Evolutionary conservation across 257 asterid species (phyloP).

Genomic region (Solanum gracilifrons): DNA sequence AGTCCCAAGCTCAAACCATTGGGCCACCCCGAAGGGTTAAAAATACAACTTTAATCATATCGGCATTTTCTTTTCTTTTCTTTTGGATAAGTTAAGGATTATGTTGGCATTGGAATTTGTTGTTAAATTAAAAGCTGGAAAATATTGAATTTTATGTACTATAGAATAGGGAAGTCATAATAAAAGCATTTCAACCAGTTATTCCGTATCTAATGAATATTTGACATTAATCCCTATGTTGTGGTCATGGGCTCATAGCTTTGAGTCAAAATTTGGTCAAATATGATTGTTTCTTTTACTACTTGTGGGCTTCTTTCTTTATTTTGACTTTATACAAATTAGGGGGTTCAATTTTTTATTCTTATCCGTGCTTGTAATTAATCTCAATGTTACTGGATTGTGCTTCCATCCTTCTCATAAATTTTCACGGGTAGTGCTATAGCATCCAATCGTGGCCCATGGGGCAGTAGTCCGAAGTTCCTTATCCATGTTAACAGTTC

Average conservation of each 20-base stretch:
- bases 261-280: neutral
- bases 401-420: neutral
- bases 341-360: neutral
- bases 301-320: neutral
- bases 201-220: neutral
- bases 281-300: conserved; percentile 24
- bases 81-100: neutral
- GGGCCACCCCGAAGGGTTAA: too few relatives aligned
- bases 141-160: neutral
- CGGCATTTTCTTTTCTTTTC: neutral
- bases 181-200: neutral
- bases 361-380: neutral
- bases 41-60: conserved; percentile 16
- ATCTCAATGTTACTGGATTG: neutral
- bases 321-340: neutral
- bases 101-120: neutral
- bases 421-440: neutral
- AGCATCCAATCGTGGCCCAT: neutral
- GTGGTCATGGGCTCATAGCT: neutral
- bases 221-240: neutral
- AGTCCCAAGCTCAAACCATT: too few relatives aligned
- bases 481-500: neutral
- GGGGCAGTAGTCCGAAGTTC: neutral
- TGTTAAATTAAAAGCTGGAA: neutral
- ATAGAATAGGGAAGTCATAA: neutral